Base-by-base conservation (phyloP, 768 basidiomycete genomes). In the Lactifluus hygrophoroides region DNA sequence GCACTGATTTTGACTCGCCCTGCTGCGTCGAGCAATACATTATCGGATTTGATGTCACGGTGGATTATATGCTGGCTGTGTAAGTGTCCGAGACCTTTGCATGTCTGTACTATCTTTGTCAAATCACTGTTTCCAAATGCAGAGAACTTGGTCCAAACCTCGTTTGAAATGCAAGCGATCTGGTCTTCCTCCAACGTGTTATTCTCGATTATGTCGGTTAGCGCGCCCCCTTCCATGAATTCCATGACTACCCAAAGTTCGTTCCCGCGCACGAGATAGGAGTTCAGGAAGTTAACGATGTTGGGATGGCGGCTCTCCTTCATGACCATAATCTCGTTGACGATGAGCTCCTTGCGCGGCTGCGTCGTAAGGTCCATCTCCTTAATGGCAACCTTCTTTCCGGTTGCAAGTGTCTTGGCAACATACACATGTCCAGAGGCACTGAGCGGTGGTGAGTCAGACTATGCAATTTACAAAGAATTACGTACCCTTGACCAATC, bases 241-340 rank as follows among this genome's bases (percentile, higher is more conserved):
- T 97, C 94, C 94, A 95, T 97, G 58, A 95, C 93, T 44, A 96
- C 93, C 94, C 94, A 97, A 23, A 96, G 81, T 68, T 95, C 93
- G 52, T 80, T 86, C 69, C 77, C 86, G 73, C 88, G 88, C 53
- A 96, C 83, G 44, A 97, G 80, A 71, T 94, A 96, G 23, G 90
- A 83, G 6, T 95, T 90, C 42, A 95, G 73, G 73, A 91, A 97
- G 73, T 95, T 95, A 76, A 97, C 94, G 57, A 97, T 94, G 67
- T 96, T 97, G 30, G 93, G 91, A 70, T 96, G 94, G 62, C 94
- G 91, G 27, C 90, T 93, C 72, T 94, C 96, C 71, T 94, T 95
- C 95, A 99, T 98, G 65, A 99, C 96, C 61, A 97, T 76, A 65
- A 96, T 97, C 72, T 97, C 94, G 66, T 97, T 97, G 56, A 96